These are phyloP conservation scores for Ceriops decandra DNA, from an alignment of 345 rosid species.

Conservation along the genomic window DNA sequence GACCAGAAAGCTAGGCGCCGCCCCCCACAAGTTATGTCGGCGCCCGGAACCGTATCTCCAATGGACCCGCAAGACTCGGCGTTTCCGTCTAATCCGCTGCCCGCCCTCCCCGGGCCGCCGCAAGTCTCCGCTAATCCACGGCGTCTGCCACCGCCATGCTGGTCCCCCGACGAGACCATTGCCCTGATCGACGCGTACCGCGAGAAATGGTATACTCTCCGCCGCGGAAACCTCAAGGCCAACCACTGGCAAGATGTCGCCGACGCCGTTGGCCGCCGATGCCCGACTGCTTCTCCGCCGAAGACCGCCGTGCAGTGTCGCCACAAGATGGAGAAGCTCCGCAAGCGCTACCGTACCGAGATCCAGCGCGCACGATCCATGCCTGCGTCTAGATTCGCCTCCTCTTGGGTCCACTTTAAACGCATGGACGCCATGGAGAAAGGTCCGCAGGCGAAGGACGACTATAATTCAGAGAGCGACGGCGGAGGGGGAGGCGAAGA, in stretches of 20 bases:
- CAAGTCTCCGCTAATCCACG: conserved; percentile 40
- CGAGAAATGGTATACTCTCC: conserved; percentile 84
- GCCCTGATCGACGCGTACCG: conserved; percentile 79
- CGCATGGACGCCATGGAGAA: conserved; percentile 90
- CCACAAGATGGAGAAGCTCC: conserved; percentile 98
- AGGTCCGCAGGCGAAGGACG: conserved; percentile 38
- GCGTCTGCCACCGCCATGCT: conserved; percentile 93
- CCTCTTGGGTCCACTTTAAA: conserved; percentile 88
- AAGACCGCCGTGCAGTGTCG: conserved; percentile 94
- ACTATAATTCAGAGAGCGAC: conserved; percentile 34
- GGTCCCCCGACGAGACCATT: conserved; percentile 84
- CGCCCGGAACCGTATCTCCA: conserved; percentile 13
- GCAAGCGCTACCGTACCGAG: conserved; percentile 84
- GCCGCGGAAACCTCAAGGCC: conserved; percentile 91
- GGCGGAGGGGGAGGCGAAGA: conserved; percentile 11
- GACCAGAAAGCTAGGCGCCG: not conserved
- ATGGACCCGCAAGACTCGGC: not conserved
- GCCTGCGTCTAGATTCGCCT: conserved; percentile 66
- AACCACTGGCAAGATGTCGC: conserved; percentile 96
- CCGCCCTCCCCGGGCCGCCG: conserved; percentile 6
- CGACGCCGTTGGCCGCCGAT: conserved; percentile 48
- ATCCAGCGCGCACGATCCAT: conserved; percentile 83
- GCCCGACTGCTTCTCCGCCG: conserved; percentile 57
- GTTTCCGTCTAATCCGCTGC: conserved; percentile 9
- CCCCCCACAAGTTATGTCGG: conserved; percentile 11